Base-by-base conservation (phyloP, 2,329 filamentous ascomycete genomes). In the Fusarium camptoceras region DNA sequence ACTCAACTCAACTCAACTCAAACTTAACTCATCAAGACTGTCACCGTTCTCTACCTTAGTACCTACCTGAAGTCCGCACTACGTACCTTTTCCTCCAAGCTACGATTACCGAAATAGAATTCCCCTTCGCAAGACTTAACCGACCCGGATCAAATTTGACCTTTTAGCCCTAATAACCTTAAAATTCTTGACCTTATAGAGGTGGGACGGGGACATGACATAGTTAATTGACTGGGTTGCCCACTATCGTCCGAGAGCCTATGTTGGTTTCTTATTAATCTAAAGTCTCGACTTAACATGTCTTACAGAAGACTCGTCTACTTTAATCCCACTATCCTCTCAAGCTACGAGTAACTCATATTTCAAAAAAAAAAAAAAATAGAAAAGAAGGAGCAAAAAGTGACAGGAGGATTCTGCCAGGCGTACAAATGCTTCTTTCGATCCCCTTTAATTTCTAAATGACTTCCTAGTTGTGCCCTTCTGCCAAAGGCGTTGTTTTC, bases 21-120 rank as follows among this genome's bases (percentile, higher is more conserved):
- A 43, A 34, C 47, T 34, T 42, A 46, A 43, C 55, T 42, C 18
- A 31, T 37, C 34, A 37, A 34, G 41, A 56, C 42, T 68, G 55
- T 55, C 68, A 54, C 64, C 55, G 54, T 59, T 61, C 50, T n/a
- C n/a, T n/a, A n/a, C n/a, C n/a, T n/a, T n/a, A n/a, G n/a, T n/a
- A n/a, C 37, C 34, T 43, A 53, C 53, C 42, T 27, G 55, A 51
- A 68, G 58, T 50, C 22, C 27, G 31, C 24, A 28, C 11, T 57
- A 55, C 28, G 41, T 56, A 30, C 49, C 15, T 56, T 27, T 47
- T 49, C 30, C 47, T 50, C 30, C 28, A 47, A 55, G 46, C 31
- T 59, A 42, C 50, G 63, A 71, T 71, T 59, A 64, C 68, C 64
- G 59, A 71, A 71, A 68, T 59, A 49, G 65, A 59, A 42, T 15